phyloP scores from a whole-genome alignment of 441 rosid genomes.

The Viola pubescens region DNA sequence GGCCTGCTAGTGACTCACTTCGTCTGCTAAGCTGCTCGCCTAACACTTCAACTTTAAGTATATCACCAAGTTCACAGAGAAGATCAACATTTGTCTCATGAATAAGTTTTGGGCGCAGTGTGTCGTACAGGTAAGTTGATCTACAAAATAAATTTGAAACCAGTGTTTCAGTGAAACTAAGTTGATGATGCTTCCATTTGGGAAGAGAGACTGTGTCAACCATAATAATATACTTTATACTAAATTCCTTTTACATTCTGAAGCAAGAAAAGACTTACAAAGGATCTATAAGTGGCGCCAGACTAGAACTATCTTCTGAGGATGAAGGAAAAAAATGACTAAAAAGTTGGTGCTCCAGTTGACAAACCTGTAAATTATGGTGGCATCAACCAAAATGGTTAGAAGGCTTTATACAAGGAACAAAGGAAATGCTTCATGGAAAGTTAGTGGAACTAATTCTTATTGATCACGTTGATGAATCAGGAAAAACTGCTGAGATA shows the following conservation, averaged over 20 bases:
- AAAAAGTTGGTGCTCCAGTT: slow-evolving; percentile 92
- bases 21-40: slow-evolving; percentile 80
- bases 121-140: slow-evolving; percentile 85
- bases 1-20: slow-evolving; percentile 73
- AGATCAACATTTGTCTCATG: slow-evolving; percentile 81
- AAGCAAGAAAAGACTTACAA: slow-evolving; percentile 48
- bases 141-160: slow-evolving; percentile 29
- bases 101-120: slow-evolving; percentile 88
- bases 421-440: background rate
- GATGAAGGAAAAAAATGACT: slow-evolving; percentile 92
- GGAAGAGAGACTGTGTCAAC: background rate
- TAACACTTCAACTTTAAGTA: slow-evolving; percentile 88
- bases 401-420: too few relatives aligned
- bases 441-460: background rate
- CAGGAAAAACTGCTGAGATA: too few relatives aligned
- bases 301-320: slow-evolving; percentile 73
- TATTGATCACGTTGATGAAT: background rate
- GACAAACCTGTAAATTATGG: slow-evolving; percentile 69
- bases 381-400: too few relatives aligned
- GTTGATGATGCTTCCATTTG: too few relatives aligned
- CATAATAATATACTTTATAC: slow-evolving; percentile 2
- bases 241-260: background rate
- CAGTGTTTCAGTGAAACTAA: too few relatives aligned
- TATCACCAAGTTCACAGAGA: slow-evolving; percentile 91
- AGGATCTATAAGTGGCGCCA: slow-evolving; percentile 89